Evolutionary conservation across 73 alveolate species (phyloP).

Genomic region (Stentor roeselii): DNA sequence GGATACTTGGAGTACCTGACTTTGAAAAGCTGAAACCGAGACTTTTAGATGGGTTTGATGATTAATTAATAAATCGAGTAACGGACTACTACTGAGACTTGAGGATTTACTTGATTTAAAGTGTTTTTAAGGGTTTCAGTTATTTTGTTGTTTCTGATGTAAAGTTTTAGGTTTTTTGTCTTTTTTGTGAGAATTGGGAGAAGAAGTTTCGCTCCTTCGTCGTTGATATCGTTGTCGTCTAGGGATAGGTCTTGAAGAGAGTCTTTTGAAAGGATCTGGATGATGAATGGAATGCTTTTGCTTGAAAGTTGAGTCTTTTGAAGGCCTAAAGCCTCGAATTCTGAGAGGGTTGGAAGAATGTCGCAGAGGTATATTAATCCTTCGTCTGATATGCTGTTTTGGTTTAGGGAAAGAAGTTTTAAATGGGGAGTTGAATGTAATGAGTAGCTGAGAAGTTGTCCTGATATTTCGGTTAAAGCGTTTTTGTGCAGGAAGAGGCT

Average conservation of each 20-base stretch:
- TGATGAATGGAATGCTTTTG: neutral
- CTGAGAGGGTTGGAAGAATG: neutral
- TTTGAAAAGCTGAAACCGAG: conserved; percentile 15
- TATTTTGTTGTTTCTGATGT: neutral
- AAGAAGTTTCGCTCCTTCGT: neutral
- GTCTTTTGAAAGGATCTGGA: neutral
- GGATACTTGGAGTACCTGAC: conserved; percentile 15
- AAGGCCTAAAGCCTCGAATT: neutral
- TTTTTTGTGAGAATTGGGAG: neutral
- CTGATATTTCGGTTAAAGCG: neutral
- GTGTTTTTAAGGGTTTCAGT: too few species aligned
- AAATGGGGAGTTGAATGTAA: neutral
- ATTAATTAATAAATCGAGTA: too few species aligned
- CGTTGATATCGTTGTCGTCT: neutral
- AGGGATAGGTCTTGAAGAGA: neutral
- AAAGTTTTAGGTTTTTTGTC: too few species aligned
- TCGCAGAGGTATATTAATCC: neutral
- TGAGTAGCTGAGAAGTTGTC: neutral
- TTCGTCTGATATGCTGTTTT: neutral
- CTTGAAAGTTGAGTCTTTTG: neutral
- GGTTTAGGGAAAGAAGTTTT: neutral
- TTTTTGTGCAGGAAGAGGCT: neutral
- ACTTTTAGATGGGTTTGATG: neutral
- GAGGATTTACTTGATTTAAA: too few species aligned
- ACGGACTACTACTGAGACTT: too few species aligned